Conservation (phyloP, 2,329 filamentous ascomycete species). For the Claviceps africana region DNA sequence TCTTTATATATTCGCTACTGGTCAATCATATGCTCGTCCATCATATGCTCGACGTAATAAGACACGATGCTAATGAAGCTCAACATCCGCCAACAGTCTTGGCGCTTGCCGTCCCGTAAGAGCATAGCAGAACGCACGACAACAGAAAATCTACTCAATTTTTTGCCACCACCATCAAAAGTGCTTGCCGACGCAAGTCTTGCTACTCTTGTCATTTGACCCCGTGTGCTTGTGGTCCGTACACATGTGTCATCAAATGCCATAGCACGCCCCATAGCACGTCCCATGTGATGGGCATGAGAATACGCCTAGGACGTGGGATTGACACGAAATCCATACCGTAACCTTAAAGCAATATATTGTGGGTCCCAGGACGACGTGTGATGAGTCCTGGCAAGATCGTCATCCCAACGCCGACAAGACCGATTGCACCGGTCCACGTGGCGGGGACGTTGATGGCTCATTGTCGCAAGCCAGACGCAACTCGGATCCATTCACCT, state of each 20-base stretch:
- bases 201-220: background rate
- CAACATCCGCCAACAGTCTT: background rate
- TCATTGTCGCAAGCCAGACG: no score
- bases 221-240: background rate
- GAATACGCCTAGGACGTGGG: background rate
- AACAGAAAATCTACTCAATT: no score
- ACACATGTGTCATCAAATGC: background rate
- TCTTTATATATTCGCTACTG: background rate
- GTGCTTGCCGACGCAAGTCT: background rate
- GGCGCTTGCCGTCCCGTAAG: background rate
- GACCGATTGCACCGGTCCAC: no score
- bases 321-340: background rate
- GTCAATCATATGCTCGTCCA: background rate
- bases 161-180: background rate
- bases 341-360: no score
- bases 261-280: background rate
- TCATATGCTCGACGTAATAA: background rate
- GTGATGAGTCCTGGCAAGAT: no score
- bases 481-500: no score
- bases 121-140: background rate
- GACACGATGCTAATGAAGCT: background rate
- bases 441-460: no score
- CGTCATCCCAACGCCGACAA: no score
- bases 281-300: background rate
- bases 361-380: no score